These are phyloP conservation scores for Termitomyces bulborhizus DNA, from an alignment of 768 basidiomycete species.

Conservation along the genomic window DNA sequence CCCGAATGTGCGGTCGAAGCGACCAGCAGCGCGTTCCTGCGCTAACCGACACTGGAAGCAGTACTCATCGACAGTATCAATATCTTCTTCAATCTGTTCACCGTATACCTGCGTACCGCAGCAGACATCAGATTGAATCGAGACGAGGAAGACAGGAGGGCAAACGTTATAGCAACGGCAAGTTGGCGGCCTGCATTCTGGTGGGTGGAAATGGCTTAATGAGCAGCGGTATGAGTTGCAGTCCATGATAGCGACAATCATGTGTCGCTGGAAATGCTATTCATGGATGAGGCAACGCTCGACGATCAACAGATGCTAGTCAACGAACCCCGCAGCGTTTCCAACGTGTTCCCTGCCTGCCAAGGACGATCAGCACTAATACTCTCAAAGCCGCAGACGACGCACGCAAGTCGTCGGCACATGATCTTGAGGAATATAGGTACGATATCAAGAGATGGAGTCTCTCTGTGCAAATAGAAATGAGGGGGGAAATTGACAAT, in stretches of 20 bases:
- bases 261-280: constrained; percentile 77
- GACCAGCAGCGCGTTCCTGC: constrained; percentile 27
- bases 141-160: neutral
- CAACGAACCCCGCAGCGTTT: constrained; percentile 54
- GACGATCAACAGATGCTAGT: neutral
- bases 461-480: neutral
- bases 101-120: constrained; percentile 49
- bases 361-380: constrained; percentile 7
- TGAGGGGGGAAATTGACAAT: neutral
- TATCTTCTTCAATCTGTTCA: constrained; percentile 57
- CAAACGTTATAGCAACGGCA: constrained; percentile 62
- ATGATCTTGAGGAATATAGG: constrained; percentile 27
- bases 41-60: constrained; percentile 69
- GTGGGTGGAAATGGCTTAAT: constrained; percentile 55
- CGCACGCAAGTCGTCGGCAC: constrained; percentile 77
- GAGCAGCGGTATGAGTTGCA: constrained; percentile 63
- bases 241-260: constrained; percentile 69
- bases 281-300: neutral
- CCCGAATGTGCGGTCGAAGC: constrained; percentile 12
- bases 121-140: neutral
- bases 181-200: constrained; percentile 41
- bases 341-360: constrained; percentile 75
- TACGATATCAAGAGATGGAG: neutral
- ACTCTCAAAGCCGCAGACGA: constrained; percentile 14
- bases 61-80: constrained; percentile 66